These are phyloP conservation scores for Allium sativum DNA, from an alignment of 106 monocot genomes.

Conservation along the genomic window DNA sequence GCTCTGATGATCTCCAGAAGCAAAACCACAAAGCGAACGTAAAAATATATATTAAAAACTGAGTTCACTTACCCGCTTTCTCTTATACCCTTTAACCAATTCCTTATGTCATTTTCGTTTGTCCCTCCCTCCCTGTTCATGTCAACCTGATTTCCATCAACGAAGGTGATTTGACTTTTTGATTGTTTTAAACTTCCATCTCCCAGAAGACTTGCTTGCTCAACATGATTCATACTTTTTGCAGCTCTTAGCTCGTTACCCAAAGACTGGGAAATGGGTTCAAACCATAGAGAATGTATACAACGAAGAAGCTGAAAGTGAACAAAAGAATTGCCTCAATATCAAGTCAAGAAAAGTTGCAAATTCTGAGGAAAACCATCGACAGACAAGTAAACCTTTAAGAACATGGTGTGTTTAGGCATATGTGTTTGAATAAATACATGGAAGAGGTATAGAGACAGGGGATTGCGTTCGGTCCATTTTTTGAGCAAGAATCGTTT, in stretches of 20 bases:
- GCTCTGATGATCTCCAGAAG: neutral
- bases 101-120: conserved; percentile 72
- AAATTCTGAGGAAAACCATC: too few relatives aligned
- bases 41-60: neutral
- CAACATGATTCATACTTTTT: conserved; percentile 58
- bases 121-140: conserved; percentile 41
- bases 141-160: conserved; percentile 48
- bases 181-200: conserved; percentile 38
- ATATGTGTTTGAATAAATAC: too few relatives aligned
- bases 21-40: neutral
- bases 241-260: conserved; percentile 61
- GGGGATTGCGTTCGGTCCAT: too few relatives aligned
- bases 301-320: conserved; percentile 65
- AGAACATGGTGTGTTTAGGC: too few relatives aligned
- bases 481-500: too few relatives aligned
- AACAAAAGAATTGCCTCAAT: neutral
- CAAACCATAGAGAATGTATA: conserved; percentile 81
- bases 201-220: conserved; percentile 82
- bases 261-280: conserved; percentile 48
- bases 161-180: conserved; percentile 35
- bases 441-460: too few relatives aligned
- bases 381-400: too few relatives aligned
- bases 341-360: too few relatives aligned
- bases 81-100: conserved; percentile 89
- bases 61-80: conserved; percentile 79